Evolutionary conservation across 2,329 filamentous ascomycete species (phyloP).

Genomic region (Talaromyces pinophilus): DNA sequence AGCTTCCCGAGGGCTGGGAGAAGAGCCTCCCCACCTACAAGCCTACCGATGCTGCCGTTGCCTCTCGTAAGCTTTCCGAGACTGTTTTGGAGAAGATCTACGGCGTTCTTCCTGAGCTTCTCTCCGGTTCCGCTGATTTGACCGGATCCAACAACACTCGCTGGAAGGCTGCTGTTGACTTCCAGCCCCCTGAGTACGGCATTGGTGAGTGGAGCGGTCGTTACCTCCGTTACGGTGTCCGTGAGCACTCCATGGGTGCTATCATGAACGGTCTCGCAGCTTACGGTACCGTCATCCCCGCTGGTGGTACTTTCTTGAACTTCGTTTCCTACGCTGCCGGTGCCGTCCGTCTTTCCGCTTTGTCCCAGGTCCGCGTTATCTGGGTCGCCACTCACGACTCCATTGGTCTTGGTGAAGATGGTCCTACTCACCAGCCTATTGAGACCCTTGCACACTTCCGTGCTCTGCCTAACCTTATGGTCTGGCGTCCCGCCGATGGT

Average conservation of each 20-base stretch:
- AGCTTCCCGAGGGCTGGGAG: conserved; percentile 95
- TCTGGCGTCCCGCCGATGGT: conserved; percentile 97
- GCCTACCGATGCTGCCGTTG: conserved; percentile 77
- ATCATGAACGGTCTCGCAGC: conserved; percentile 76
- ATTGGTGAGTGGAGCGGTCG: conserved; percentile 89
- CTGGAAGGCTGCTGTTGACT: conserved; percentile 96
- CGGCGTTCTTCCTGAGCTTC: conserved; percentile 77
- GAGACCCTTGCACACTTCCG: conserved; percentile 98
- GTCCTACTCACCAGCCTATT: conserved; percentile 97
- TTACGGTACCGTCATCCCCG: conserved; percentile 93
- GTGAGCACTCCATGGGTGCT: conserved; percentile 55
- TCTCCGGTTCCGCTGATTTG: conserved; percentile 96
- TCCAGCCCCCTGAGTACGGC: conserved; percentile 83
- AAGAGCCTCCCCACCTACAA: conserved; percentile 91
- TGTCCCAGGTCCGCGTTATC: conserved; percentile 87
- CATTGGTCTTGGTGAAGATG: conserved; percentile 97
- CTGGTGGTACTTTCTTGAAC: conserved; percentile 96
- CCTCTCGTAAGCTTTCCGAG: conserved; percentile 96
- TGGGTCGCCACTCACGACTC: conserved; percentile 99
- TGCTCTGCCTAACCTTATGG: conserved; percentile 97
- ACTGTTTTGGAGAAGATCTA: conserved; percentile 87
- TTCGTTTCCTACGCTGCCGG: conserved; percentile 98
- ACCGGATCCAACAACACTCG: conserved; percentile 98
- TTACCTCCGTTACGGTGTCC: conserved; percentile 64
- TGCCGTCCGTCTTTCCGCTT: conserved; percentile 87